Evolutionary conservation across 1,139 yeast genomes (phyloP), one percentile per base, ranked within the genome.

Genomic region (Protomyces pachydermus): DNA sequence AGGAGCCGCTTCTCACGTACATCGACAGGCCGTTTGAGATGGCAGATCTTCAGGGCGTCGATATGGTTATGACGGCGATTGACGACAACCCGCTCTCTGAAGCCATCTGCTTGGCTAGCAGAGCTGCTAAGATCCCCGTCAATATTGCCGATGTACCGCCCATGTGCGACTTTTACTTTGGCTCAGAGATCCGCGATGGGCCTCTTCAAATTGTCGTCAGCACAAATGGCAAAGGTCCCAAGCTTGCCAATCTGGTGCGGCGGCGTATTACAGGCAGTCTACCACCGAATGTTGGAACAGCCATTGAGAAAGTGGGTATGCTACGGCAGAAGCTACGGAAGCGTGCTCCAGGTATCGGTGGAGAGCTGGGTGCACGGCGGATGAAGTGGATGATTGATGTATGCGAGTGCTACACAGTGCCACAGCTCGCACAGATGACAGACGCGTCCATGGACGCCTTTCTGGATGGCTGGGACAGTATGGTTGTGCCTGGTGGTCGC

Each of bases 91-190:
- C 78, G 8, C 76, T 83, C 55, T 84, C 88, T 64, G 76, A 82
- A 35, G 75, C 77, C 68, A 83, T 88, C 20, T 88, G 86, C 73
- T 80, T 81, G 67, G 81, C 80, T 68, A 83, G 88, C 70, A 84
- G 85, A 16, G 54, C 60, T 5, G 64, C 67, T 8, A 67, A 84
- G 16, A 74, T 88, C 61, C 88, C 89, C 18, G 91, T 87, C 42
- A 89, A 89, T 72, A 86, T 88, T 53, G 96, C 96, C 1, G 96
- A 89, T 73, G 87, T 87, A 68, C 96, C 96, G 1, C 82, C 83
- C 16, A 76, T 85, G 67, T 89, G 96, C 76, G 96, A 89, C 73
- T 89, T 88, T 73, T 89, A 88, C 76, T 89, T 88, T 74, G 96
- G 96, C 0, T 83, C 91, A 34, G 85, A 87, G 79, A 84, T 84